Base-by-base conservation (phyloP, 2,329 filamentous ascomycete genomes). In the Neopestalotiopsis clavispora region DNA sequence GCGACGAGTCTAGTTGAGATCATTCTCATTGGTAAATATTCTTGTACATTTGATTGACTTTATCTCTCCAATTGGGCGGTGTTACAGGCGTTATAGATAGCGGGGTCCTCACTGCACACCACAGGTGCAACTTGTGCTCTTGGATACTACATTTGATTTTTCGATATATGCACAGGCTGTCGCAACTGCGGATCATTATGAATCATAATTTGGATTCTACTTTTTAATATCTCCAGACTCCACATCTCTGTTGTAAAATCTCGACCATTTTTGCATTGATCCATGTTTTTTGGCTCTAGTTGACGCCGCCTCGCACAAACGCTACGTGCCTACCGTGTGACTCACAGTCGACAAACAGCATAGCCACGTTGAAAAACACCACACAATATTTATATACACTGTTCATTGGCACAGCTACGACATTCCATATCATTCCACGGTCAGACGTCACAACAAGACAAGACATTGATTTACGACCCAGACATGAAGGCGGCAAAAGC, bases 401-500 rank as follows among this genome's bases (percentile, higher is more conserved):
- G n/a, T 52, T 23, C 20, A 52, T 52, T 14, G 30, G 20, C 23
- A 34, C 10, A 34, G 17, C 20, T 59, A 17, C 57, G 3, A 6
- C 28, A 6, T 17, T 59, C 14, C 28, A 30, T 5, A 34, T 34
- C 17, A 9, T 4, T 14, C 9, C 20, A 10, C 3, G 9, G 4
- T 17, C 13, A 9, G 14, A 59, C 13, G 4, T 4, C 14, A 34
- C 12, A 4, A 20, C 4, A 20, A 62, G 12, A 20, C 4, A 20
- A 62, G 12, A 2, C 59, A 13, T 30, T 42, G 14, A 38, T 20
- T 38, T n/a, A 10, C 2, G 13, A 6, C n/a, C 4, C 5, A 34
- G n/a, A 13, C 61, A 73, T 72, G 73, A 69, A 60, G 45, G 17
- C 69, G 4, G 67, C 65, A 64, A 72, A 72, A 34, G 69, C 70